Percentiles rank a stretch among this genome's conserved stretches.
Evolutionary conservation across 805 yeast species (phyloP).

Genomic region (Saturnispora saitoi): DNA sequence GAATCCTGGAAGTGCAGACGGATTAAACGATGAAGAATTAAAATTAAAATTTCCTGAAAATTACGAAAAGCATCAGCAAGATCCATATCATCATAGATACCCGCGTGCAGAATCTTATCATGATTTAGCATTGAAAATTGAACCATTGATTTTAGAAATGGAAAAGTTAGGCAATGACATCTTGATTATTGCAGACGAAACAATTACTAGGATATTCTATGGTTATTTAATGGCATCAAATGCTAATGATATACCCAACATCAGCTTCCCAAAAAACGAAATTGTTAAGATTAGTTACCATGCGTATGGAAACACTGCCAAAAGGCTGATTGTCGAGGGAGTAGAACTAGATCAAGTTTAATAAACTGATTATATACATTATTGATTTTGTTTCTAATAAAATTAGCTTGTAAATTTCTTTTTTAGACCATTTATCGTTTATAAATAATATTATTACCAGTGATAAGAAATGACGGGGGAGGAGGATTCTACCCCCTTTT

Average conservation of each 20-base stretch:
- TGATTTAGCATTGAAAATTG: conserved; percentile 89
- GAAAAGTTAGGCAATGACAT: conserved; percentile 86
- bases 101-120: conserved; percentile 93
- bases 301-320: conserved; percentile 71
- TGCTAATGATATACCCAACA: conserved; percentile 73
- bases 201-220: conserved; percentile 78
- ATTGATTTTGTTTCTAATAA: background rate
- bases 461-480: background rate
- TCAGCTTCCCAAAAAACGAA: conserved; percentile 72
- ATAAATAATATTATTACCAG: background rate
- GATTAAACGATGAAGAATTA: conserved; percentile 53
- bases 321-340: conserved; percentile 36
- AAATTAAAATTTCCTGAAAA: conserved; percentile 57
- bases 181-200: conserved; percentile 86
- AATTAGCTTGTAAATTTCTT: background rate
- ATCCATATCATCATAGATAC: conserved; percentile 89
- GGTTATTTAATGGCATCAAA: conserved; percentile 93
- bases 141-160: conserved; percentile 86
- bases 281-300: conserved; percentile 81
- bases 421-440: background rate
- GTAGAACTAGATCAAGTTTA: conserved; percentile 13
- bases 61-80: conserved; percentile 51
- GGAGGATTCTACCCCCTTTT: background rate
- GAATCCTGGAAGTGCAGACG: conserved; percentile 84
- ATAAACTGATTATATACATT: background rate